A percentile compares a stretch with the other conserved stretches of the same genome.
phyloP scores from a whole-genome alignment of 2,329 filamentous ascomycete genomes.

The Rasamsonia emersonii region DNA sequence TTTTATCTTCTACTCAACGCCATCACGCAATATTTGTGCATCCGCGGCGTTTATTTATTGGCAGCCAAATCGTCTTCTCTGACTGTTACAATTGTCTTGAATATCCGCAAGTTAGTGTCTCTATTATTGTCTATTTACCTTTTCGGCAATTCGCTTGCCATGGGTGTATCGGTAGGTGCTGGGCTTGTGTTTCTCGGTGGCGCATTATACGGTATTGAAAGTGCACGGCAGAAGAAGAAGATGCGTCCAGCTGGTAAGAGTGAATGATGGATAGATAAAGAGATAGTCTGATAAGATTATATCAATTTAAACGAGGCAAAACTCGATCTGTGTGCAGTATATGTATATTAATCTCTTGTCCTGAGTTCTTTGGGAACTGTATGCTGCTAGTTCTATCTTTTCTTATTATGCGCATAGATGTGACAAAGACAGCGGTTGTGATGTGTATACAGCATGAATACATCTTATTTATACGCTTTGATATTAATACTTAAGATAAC shows the following conservation, averaged over 20 bases:
- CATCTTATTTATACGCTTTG: no score
- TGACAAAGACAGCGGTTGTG: no score
- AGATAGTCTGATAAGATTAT: no score
- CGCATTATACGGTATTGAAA: slow-evolving; percentile 79
- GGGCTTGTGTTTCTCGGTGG: slow-evolving; percentile 81
- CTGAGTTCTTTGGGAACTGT: no score
- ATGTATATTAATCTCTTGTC: no score
- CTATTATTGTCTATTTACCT: slow-evolving; percentile 85
- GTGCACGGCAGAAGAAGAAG: slow-evolving; percentile 24
- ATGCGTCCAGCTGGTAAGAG: slow-evolving; percentile 4
- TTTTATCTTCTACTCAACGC: slow-evolving; percentile 46
- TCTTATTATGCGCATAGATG: no score
- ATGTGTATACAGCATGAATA: no score
- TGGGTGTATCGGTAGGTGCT: slow-evolving; percentile 71
- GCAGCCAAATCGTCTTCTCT: slow-evolving; percentile 81
- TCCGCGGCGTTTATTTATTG: slow-evolving; percentile 90
- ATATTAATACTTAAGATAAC: no score
- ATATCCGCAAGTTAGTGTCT: slow-evolving; percentile 88
- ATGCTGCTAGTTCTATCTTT: no score
- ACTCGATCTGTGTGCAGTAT: no score
- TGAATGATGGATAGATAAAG: no score
- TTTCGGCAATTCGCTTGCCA: slow-evolving; percentile 75
- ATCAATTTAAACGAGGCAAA: no score
- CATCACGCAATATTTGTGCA: slow-evolving; percentile 87
- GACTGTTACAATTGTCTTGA: slow-evolving; percentile 93